These are phyloP conservation scores for Dactylonectria macrodidyma DNA, from an alignment of 2,329 filamentous ascomycete genomes.

Conservation along the genomic window DNA sequence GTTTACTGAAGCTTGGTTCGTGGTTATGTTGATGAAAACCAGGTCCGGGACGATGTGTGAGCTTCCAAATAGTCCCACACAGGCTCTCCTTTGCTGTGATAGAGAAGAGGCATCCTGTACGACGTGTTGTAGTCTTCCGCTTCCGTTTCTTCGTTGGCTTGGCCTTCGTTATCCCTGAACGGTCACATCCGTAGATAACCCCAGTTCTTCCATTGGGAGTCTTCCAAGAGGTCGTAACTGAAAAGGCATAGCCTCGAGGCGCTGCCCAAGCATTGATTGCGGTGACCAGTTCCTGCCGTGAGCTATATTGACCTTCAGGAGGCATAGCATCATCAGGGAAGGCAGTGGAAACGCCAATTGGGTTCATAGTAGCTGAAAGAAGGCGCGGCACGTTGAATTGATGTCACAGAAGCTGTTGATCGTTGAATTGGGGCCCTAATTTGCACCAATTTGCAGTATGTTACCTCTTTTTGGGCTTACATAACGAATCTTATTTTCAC, in stretches of 20 bases:
- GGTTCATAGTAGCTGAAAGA: background rate
- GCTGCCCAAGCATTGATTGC: background rate
- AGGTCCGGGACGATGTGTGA: background rate
- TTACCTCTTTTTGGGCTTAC: too few species aligned
- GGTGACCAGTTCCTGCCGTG: background rate
- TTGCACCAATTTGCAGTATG: too few species aligned
- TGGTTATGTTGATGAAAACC: background rate
- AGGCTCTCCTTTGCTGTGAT: constrained; percentile 10
- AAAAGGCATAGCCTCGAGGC: background rate
- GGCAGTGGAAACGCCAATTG: background rate
- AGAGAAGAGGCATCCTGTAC: constrained; percentile 15
- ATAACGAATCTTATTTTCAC: too few species aligned
- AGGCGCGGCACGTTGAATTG: background rate
- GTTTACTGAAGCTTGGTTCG: background rate
- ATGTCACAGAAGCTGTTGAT: background rate
- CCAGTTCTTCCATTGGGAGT: background rate
- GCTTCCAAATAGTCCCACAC: background rate
- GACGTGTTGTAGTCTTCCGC: background rate
- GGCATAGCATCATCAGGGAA: background rate
- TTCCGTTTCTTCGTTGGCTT: background rate
- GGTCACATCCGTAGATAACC: background rate
- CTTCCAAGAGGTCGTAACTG: background rate
- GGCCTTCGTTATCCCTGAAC: background rate
- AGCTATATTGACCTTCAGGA: background rate
- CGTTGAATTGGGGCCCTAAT: too few species aligned